Percentiles rank a stretch among this genome's conserved stretches.
Evolutionary conservation across 805 yeast genomes (phyloP).

Genomic region (Monosporozyma aerobia): DNA sequence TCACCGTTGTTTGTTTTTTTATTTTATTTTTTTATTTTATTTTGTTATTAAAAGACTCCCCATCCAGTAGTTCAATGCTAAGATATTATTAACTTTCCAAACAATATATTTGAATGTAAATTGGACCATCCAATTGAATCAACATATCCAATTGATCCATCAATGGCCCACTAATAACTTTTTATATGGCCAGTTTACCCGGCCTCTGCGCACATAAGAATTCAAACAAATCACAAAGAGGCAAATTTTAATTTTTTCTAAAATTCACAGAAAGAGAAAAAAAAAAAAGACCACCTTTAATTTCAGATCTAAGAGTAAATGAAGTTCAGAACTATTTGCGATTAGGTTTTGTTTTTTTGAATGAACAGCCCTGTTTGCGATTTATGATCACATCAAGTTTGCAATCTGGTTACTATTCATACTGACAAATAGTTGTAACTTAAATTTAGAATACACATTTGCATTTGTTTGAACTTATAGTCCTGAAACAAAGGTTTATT

Average conservation of each 20-base stretch:
- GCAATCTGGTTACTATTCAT: background rate
- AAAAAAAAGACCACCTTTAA: background rate
- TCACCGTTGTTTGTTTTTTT: background rate
- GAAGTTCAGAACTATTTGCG: background rate
- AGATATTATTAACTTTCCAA: background rate
- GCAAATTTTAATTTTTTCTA: background rate
- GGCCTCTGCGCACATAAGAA: background rate
- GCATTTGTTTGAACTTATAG: background rate
- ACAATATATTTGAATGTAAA: background rate
- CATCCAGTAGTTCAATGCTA: background rate
- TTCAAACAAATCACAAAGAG: constrained; percentile 1
- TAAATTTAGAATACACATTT: background rate
- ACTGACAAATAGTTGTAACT: background rate
- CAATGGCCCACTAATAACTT: background rate
- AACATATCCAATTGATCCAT: background rate
- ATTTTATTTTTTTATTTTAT: background rate
- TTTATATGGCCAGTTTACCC: background rate
- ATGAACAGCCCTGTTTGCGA: background rate
- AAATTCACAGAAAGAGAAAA: background rate
- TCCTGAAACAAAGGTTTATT: background rate
- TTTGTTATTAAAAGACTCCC: background rate
- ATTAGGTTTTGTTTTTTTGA: background rate
- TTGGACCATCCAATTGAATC: background rate
- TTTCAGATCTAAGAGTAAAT: background rate
- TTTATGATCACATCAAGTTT: background rate